A percentile compares a stretch with the other conserved stretches of the same genome.
phyloP scores from a whole-genome alignment of 2,329 filamentous ascomycete species.

The Phyllosticta citrichinensis region DNA sequence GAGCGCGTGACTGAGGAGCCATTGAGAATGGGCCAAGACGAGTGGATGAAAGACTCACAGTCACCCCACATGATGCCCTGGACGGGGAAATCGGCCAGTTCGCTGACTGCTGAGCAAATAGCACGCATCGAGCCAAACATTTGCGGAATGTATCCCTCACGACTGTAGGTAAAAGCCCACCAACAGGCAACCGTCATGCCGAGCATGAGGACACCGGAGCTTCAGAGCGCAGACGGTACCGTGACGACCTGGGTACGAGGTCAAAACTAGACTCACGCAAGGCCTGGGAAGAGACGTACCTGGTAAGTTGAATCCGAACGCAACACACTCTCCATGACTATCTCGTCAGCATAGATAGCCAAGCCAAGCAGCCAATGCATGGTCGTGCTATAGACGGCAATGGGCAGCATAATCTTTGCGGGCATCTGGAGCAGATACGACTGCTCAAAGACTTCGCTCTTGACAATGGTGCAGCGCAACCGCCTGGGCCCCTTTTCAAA shows the following conservation, averaged over 20 bases:
- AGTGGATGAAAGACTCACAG: background rate
- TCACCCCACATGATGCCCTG: slow-evolving; percentile 10
- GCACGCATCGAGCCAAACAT: slow-evolving; percentile 25
- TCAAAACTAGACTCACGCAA: background rate
- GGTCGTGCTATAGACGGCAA: slow-evolving; percentile 21
- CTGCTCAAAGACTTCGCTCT: slow-evolving; percentile 19
- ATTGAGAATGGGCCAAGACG: background rate
- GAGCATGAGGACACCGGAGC: slow-evolving; percentile 19
- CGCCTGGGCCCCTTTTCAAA: slow-evolving; percentile 18
- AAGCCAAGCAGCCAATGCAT: slow-evolving; percentile 24
- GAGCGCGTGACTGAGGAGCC: background rate
- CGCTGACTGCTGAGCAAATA: slow-evolving; percentile 19
- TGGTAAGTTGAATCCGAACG: slow-evolving; percentile 19
- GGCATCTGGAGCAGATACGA: slow-evolving; percentile 23
- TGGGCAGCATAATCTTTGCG: slow-evolving; percentile 20
- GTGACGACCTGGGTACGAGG: slow-evolving; percentile 14
- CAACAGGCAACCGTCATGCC: slow-evolving; percentile 22
- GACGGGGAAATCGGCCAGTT: slow-evolving; percentile 20
- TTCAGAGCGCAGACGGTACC: slow-evolving; percentile 18
- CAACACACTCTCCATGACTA: background rate
- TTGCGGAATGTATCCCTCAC: slow-evolving; percentile 24
- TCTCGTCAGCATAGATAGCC: slow-evolving; percentile 6
- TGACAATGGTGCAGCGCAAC: slow-evolving; percentile 21
- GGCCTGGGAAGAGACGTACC: slow-evolving; percentile 6
- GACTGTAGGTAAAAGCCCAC: slow-evolving; percentile 22